Percentiles rank a stretch among this genome's conserved stretches.
Conservation (phyloP, 768 basidiomycete genomes). For the Lepiota subincarnata region DNA sequence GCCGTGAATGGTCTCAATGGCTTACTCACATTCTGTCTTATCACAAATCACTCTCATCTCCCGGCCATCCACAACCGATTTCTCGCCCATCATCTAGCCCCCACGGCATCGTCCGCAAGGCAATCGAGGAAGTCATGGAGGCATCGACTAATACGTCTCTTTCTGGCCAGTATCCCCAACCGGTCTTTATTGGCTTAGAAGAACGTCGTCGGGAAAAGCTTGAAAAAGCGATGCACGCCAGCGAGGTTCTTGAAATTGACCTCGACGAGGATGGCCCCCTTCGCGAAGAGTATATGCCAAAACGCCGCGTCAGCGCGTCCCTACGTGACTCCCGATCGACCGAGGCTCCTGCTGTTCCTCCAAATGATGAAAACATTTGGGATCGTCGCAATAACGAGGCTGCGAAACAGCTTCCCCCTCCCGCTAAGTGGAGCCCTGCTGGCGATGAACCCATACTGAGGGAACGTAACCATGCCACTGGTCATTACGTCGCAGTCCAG, state of each 20-base stretch:
- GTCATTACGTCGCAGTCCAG: slow-evolving; percentile 64
- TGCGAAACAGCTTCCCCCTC: slow-evolving; percentile 54
- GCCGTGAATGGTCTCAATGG: slow-evolving; percentile 68
- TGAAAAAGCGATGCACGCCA: slow-evolving; percentile 38
- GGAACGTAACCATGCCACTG: slow-evolving; percentile 44
- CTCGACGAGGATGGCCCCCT: slow-evolving; percentile 82
- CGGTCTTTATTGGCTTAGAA: slow-evolving; percentile 70
- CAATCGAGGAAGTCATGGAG: slow-evolving; percentile 66
- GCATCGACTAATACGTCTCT: slow-evolving; percentile 34
- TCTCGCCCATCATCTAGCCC: slow-evolving; percentile 74
- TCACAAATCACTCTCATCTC: slow-evolving; percentile 58
- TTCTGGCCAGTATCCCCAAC: slow-evolving; percentile 41
- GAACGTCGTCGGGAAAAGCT: slow-evolving; percentile 53
- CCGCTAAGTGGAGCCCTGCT: slow-evolving; percentile 78
- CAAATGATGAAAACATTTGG: slow-evolving; percentile 17
- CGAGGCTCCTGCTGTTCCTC: slow-evolving; percentile 6
- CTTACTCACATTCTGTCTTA: slow-evolving; percentile 60
- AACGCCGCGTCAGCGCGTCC: slow-evolving; percentile 47
- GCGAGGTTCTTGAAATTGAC: slow-evolving; percentile 66
- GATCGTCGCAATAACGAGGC: slow-evolving; percentile 17
- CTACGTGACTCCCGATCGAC: slow-evolving; percentile 9
- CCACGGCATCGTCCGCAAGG: slow-evolving; percentile 60
- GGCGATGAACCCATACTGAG: slow-evolving; percentile 73
- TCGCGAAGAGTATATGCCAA: slow-evolving; percentile 76
- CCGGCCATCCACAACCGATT: slow-evolving; percentile 66